Percentiles rank a stretch among this genome's conserved stretches.
phyloP scores from a whole-genome alignment of 768 basidiomycete species.

The Amanita inopinata region DNA sequence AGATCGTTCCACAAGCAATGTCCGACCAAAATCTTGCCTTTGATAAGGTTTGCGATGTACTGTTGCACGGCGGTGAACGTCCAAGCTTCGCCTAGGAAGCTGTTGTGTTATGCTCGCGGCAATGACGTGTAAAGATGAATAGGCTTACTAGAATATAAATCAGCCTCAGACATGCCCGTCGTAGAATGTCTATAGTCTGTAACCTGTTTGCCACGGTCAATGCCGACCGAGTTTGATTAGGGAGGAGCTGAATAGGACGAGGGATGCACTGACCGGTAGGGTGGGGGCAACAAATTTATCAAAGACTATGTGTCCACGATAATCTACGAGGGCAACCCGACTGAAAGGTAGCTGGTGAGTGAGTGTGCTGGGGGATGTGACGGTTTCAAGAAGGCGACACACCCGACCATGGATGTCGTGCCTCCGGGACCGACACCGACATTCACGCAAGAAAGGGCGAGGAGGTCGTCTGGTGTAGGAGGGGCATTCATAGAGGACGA shows the following conservation, averaged over 20 bases:
- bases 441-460: constrained; percentile 54
- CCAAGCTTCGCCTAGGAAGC: constrained; percentile 34
- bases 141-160: constrained; percentile 30
- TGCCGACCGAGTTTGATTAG: background rate
- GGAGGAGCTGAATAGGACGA: background rate
- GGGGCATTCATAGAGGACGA: too few species aligned
- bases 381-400: constrained; percentile 20
- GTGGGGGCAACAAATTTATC: constrained; percentile 65
- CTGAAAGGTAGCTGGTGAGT: constrained; percentile 16
- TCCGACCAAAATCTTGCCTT: constrained; percentile 65
- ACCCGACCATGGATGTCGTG: constrained; percentile 78
- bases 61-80: constrained; percentile 59
- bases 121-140: constrained; percentile 2
- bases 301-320: constrained; percentile 45
- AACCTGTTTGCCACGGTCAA: constrained; percentile 28
- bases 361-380: background rate
- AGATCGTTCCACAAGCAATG: constrained; percentile 77
- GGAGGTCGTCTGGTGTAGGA: constrained; percentile 32
- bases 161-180: constrained; percentile 40
- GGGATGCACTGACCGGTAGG: constrained; percentile 22
- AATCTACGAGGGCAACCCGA: constrained; percentile 44
- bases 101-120: constrained; percentile 3
- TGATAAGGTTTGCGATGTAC: constrained; percentile 52
- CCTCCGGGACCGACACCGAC: constrained; percentile 80
- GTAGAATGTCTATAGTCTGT: constrained; percentile 65